Evolutionary conservation across 2,329 filamentous ascomycete genomes (phyloP).

Genomic region (Westerdykella ornata): DNA sequence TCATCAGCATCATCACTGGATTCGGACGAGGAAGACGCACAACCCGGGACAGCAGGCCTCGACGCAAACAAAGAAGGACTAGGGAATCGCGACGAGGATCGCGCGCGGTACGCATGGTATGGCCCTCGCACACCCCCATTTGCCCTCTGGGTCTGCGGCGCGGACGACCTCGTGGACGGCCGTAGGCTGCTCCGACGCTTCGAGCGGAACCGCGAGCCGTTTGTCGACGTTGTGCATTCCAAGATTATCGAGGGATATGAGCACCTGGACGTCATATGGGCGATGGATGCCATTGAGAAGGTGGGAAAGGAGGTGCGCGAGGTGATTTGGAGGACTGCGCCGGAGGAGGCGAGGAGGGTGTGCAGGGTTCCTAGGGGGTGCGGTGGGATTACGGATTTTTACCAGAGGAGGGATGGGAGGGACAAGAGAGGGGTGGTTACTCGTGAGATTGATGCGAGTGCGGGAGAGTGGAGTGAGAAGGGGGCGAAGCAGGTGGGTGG

Average conservation of each 20-base stretch:
- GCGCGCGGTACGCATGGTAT: constrained; percentile 64
- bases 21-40: constrained; percentile 11
- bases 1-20: too few relatives aligned
- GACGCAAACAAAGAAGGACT: not conserved
- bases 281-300: constrained; percentile 77
- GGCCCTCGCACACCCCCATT: constrained; percentile 71
- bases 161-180: constrained; percentile 80
- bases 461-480: constrained; percentile 30
- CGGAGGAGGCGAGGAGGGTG: constrained; percentile 47
- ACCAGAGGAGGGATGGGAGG: constrained; percentile 13
- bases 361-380: constrained; percentile 63
- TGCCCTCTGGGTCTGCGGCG: constrained; percentile 80
- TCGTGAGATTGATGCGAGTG: constrained; percentile 21
- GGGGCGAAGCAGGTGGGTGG: constrained; percentile 21
- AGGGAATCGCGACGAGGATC: constrained; percentile 37
- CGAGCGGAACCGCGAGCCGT: constrained; percentile 68
- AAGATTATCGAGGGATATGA: constrained; percentile 80
- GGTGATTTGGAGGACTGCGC: constrained; percentile 73
- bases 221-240: constrained; percentile 71
- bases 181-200: constrained; percentile 66
- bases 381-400: constrained; percentile 39
- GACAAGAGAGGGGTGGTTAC: constrained; percentile 13
- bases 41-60: not conserved
- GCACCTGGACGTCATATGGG: constrained; percentile 92
- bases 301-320: constrained; percentile 75